Base-by-base conservation (phyloP, 805 yeast species). In the Suhomyces faveliae region DNA sequence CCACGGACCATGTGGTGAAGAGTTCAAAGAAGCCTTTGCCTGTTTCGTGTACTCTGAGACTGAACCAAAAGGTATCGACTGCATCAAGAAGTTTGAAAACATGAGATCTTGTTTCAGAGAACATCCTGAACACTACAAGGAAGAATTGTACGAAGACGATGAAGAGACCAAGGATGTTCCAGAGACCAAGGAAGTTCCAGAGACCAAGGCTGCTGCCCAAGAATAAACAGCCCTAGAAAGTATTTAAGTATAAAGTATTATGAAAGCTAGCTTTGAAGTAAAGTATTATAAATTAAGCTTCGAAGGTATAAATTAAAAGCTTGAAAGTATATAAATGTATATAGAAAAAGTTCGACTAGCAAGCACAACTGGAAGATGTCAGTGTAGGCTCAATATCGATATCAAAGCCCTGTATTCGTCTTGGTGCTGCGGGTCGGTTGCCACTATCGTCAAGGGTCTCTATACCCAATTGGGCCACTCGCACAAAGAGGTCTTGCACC, bases 1-100 rank as follows among this genome's bases (percentile, higher is more conserved):
- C 25, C 78, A 91, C 55, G 99, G 99, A 0, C 98, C 99, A 47
- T 94, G 99, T 73, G 99, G 99, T 49, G 91, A 84, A 59, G 96
- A 90, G 71, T 89, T 89, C 76, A 89, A 88, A 71, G 89, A 81
- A 45, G 98, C 99, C 0, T 94, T 94, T 67, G 78, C 96, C 8
- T 94, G 99, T 67, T 94, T 94, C 63, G 92, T 94, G 38, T 90
- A 86, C 74, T 90, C 97, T 5, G 89, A 85, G 60, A 85, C 85
- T 49, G 98, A 92, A 65, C 97, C 98, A 64, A 92, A 92, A 75
- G 99, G 99, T 42, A 81, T 87, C 51, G 97, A 94, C 67, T 94
- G 99, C 71, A 81, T 92, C 57, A 89, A 87, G 59, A 87, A 87
- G 73, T 94, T 92, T 73, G 83, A 85, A 66, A 80, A 74, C 60